A percentile compares a stretch with the other conserved stretches of the same genome.
These are phyloP conservation scores for Themeda triandra DNA, from an alignment of 176 grass and related monocot species.

Conservation along the genomic window DNA sequence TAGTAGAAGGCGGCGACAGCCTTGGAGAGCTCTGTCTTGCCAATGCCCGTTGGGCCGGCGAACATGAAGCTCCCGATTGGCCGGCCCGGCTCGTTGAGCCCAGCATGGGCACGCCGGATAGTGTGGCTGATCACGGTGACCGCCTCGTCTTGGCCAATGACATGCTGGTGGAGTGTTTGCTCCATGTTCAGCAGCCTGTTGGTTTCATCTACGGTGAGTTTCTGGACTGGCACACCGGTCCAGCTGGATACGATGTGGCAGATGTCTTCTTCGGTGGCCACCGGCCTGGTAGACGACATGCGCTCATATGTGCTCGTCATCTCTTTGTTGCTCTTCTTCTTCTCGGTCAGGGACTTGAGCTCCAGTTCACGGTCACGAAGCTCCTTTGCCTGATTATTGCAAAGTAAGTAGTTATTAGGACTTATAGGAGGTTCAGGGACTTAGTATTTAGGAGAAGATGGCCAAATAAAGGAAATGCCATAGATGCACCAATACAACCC, in stretches of 20 bases:
- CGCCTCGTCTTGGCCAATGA: constrained; percentile 41
- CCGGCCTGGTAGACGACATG: too few relatives aligned
- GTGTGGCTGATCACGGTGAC: not conserved
- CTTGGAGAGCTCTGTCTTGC: constrained; percentile 58
- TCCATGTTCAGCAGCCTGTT: constrained; percentile 21
- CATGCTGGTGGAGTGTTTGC: constrained; percentile 19
- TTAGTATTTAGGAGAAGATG: too few relatives aligned
- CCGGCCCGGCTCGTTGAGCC: constrained; percentile 15
- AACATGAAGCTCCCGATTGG: constrained; percentile 41
- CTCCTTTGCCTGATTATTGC: constrained; percentile 54
- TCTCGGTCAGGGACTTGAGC: constrained; percentile 47
- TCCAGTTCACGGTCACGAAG: constrained; percentile 64
- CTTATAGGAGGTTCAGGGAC: too few relatives aligned
- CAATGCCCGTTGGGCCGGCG: constrained; percentile 45
- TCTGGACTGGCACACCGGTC: constrained; percentile 39
- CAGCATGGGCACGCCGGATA: not conserved
- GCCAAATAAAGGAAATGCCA: not conserved
- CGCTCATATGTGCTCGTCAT: constrained; percentile 30
- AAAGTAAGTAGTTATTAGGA: too few relatives aligned
- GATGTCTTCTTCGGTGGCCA: constrained; percentile 73
- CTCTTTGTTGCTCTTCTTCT: constrained; percentile 50
- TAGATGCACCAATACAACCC: constrained; percentile 25
- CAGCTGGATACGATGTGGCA: constrained; percentile 64
- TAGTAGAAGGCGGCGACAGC: constrained; percentile 32
- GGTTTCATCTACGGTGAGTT: not conserved